Percentiles rank a stretch among this genome's conserved stretches.
phyloP scores from a whole-genome alignment of 441 rosid species.

The Aquilaria agallochum region DNA sequence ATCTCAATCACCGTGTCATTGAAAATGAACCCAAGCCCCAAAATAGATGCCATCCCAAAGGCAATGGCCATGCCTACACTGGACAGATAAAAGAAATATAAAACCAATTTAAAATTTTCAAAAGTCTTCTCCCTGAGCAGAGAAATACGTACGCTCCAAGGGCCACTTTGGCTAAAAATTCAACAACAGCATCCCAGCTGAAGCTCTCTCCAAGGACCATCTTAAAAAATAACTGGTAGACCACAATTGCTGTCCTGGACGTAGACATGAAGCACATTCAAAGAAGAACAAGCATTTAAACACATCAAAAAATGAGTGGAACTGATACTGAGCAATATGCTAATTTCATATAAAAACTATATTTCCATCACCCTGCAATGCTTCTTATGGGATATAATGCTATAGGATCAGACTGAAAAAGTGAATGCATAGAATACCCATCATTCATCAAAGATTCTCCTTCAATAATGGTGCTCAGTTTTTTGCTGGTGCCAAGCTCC shows the following conservation, averaged over 20 bases:
- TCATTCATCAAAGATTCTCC: constrained; percentile 99
- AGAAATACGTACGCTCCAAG: constrained; percentile 75
- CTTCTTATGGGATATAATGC: too few species aligned
- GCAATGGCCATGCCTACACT: constrained; percentile 92
- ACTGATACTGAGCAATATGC: too few species aligned
- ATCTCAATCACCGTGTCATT: constrained; percentile 89
- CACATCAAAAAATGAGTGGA: neutral
- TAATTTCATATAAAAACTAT: too few species aligned
- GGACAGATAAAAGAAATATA: constrained; percentile 21
- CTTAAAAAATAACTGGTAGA: constrained; percentile 77
- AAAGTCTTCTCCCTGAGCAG: too few species aligned
- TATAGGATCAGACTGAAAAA: constrained; percentile 5
- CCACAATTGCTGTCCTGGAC: constrained; percentile 87
- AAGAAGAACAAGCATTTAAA: constrained; percentile 14
- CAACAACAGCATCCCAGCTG: constrained; percentile 48
- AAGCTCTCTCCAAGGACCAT: constrained; percentile 79
- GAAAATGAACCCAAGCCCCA: constrained; percentile 87
- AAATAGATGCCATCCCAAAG: constrained; percentile 77
- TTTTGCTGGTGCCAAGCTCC: constrained; percentile 95
- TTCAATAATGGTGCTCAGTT: constrained; percentile 82
- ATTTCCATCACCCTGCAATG: neutral
- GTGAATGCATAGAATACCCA: constrained; percentile 46
- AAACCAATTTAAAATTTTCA: too few species aligned
- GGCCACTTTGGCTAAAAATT: constrained; percentile 61
- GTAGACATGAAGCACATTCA: constrained; percentile 15